These are phyloP conservation scores for Mrakia hoshinonis DNA, from an alignment of 768 basidiomycete species.

Conservation along the genomic window DNA sequence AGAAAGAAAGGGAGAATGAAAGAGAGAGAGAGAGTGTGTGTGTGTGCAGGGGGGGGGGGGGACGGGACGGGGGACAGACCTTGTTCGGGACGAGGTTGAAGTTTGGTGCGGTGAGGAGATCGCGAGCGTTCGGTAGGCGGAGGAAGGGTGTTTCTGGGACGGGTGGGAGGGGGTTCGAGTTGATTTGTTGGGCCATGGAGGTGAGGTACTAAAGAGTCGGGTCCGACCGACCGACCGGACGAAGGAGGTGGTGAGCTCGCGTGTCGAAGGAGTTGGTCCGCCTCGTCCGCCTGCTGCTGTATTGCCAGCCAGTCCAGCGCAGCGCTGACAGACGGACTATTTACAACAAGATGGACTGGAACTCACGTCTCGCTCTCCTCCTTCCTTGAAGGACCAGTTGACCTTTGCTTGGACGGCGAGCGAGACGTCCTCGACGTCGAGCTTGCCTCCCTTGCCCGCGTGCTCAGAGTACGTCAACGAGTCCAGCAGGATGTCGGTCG, in stretches of 20 bases:
- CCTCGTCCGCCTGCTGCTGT: not conserved
- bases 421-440: constrained; percentile 42
- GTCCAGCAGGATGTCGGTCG: constrained; percentile 41
- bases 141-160: constrained; percentile 43
- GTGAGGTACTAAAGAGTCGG: constrained; percentile 41
- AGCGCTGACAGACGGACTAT: not conserved
- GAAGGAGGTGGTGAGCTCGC: not conserved
- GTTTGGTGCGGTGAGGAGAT: constrained; percentile 43
- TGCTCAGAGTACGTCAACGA: constrained; percentile 44
- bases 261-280: not conserved
- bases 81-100: constrained; percentile 42
- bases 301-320: not conserved
- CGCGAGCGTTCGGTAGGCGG: constrained; percentile 41
- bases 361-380: constrained; percentile 44
- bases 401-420: constrained; percentile 43
- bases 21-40: too few relatives aligned
- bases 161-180: constrained; percentile 42
- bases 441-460: constrained; percentile 34
- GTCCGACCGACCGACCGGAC: not conserved
- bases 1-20: not conserved
- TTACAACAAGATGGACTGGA: not conserved
- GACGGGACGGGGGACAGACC: constrained; percentile 3
- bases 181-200: constrained; percentile 42
- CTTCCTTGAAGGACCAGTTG: constrained; percentile 41
- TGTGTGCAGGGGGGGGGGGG: too few relatives aligned